Evolutionary conservation across 2,329 filamentous ascomycete genomes (phyloP), one percentile per base, ranked within the genome.

Genomic region (Dothistroma pini): DNA sequence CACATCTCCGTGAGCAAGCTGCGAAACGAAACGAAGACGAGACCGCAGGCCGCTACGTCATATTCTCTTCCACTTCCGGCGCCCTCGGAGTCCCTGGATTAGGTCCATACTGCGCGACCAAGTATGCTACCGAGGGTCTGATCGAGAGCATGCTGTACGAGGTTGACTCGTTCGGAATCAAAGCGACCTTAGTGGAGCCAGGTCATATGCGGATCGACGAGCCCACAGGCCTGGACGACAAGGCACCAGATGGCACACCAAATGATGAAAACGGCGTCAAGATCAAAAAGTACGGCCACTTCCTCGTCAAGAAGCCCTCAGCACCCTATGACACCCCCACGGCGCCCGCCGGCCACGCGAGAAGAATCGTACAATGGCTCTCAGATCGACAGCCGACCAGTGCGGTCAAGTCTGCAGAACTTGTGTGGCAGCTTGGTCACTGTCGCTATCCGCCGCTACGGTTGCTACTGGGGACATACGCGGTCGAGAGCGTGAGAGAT

Each of bases 101-200:
- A 6, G 93, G 93, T 0, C 93, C 93, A 0, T 97, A 96, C 73
- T 97, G 93, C 75, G 95, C 95, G 1, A 96, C 92, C 16, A 99
- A 97, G 75, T 97, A 97, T 76, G 95, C 95, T 0, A 91, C 96
- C 4, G 95, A 99, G 74, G 95, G 93, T 0, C 80, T 99, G 57
- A 92, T 97, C 68, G 95, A 99, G 76, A 93, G 91, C 16, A 93
- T 99, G 90, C 83, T 97, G 16, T 97, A 97, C 76, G 95, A 99
- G 74, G 88, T 96, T 41, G 93, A 97, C 66, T 80, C 82, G 0
- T 97, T 96, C 77, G 93, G 95, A 72, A 89, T 97, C 75, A 96
- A 96, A 76, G 91, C 91, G 0, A 97, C 93, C 1, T 83, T 99
- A 6, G 93, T 97, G 0, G 91, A 97, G 71, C 93, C 93, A 0